Conservation (phyloP, 2,329 filamentous ascomycete species). For the Penicillium sp. region DNA sequence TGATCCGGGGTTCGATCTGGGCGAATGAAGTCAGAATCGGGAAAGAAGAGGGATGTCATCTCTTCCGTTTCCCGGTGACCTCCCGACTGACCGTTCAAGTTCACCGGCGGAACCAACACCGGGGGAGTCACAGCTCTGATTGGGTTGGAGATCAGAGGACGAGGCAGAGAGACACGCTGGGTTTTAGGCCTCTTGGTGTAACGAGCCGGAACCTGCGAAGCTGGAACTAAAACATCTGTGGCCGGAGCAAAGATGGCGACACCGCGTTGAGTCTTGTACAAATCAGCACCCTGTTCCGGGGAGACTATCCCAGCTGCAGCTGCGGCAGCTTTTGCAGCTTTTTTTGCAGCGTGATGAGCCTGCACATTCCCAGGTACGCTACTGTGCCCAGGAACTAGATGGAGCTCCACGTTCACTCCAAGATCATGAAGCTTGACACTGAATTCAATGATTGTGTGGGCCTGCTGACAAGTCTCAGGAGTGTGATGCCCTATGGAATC, state of each 20-base stretch:
- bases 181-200: not conserved
- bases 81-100: not conserved
- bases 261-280: not conserved
- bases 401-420: not conserved
- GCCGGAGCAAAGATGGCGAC: not conserved
- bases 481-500: not conserved
- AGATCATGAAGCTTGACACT: not conserved
- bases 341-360: not conserved
- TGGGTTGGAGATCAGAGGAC: not conserved
- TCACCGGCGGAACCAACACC: not conserved
- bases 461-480: not conserved
- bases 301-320: not conserved
- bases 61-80: not conserved
- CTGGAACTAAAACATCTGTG: not conserved
- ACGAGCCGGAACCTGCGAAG: not conserved
- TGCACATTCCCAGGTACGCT: not conserved
- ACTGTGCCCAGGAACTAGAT: not conserved
- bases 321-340: not conserved
- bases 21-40: not conserved
- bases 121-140: not conserved
- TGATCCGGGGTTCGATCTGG: not conserved
- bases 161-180: not conserved
- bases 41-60: not conserved
- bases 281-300: not conserved
- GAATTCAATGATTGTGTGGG: not conserved